Evolutionary conservation across 805 yeast species (phyloP).

Genomic region (Vanderwaltozyma tropicalis): DNA sequence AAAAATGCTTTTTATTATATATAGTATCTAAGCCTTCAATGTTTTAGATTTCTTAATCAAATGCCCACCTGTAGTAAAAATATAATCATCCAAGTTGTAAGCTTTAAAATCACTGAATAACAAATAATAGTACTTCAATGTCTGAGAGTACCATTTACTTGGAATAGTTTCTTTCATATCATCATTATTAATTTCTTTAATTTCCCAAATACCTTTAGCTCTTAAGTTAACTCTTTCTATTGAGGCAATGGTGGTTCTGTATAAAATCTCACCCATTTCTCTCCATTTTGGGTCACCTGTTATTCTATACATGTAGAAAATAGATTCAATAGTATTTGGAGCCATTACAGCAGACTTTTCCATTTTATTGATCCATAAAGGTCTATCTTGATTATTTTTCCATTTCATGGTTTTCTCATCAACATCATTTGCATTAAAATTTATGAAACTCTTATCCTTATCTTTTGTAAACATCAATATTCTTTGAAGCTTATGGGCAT

Average conservation of each 20-base stretch:
- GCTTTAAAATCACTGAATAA: constrained; percentile 36
- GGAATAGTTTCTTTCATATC: constrained; percentile 27
- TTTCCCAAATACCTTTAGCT: constrained; percentile 33
- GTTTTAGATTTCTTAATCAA: constrained; percentile 30
- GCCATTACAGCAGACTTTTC: constrained; percentile 37
- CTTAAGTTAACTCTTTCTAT: constrained; percentile 24
- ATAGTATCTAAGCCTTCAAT: background rate
- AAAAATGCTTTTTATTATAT: too few species aligned
- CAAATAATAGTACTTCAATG: constrained; percentile 45
- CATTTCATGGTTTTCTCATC: constrained; percentile 8
- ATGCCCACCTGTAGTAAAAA: constrained; percentile 56
- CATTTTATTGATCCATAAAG: constrained; percentile 27
- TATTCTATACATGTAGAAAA: constrained; percentile 47
- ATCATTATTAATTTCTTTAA: constrained; percentile 27
- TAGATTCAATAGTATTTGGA: constrained; percentile 53
- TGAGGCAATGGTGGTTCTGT: constrained; percentile 30
- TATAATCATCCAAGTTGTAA: constrained; percentile 42
- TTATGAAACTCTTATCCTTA: constrained; percentile 1
- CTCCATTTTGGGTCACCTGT: constrained; percentile 53
- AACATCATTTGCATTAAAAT: constrained; percentile 5
- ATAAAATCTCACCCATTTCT: constrained; percentile 42
- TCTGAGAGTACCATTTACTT: constrained; percentile 49
- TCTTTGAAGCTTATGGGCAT: background rate
- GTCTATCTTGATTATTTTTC: constrained; percentile 24
- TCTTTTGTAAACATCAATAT: background rate